Evolutionary conservation across 495 filamentous ascomycete species (phyloP).

Genomic region (Xanthoparmelia taractica): DNA sequence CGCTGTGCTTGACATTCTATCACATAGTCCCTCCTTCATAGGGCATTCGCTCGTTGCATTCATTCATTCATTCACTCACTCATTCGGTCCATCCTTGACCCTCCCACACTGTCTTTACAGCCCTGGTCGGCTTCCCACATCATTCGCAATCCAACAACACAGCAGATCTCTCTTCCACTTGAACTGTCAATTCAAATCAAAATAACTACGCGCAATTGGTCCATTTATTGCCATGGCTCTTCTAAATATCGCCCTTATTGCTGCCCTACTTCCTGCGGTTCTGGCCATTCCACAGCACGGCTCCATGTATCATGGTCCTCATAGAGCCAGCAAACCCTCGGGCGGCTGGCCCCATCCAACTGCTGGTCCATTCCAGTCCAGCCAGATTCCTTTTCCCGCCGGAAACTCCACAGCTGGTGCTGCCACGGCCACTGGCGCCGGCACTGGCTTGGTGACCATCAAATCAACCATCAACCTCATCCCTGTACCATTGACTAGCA

Average conservation of each 20-base stretch:
- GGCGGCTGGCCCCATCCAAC: constrained; percentile 10
- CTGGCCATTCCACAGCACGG: constrained; percentile 24
- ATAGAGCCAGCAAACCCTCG: constrained; percentile 1
- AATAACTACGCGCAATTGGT: constrained; percentile 6
- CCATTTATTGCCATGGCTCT: constrained; percentile 20
- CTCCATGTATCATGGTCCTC: constrained; percentile 8
- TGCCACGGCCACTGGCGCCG: constrained; percentile 9
- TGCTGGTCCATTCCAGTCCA: constrained; percentile 9
- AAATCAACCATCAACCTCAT: constrained; percentile 20
- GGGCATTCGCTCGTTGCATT: constrained; percentile 31
- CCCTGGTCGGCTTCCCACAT: constrained; percentile 27
- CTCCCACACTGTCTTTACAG: constrained; percentile 22
- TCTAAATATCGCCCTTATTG: constrained; percentile 21
- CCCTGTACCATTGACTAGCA: constrained; percentile 11
- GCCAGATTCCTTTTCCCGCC: constrained; percentile 10
- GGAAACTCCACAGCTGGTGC: constrained; percentile 12
- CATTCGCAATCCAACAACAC: constrained; percentile 6
- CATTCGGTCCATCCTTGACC: constrained; percentile 21
- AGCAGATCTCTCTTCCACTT: not conserved
- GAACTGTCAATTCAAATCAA: not conserved
- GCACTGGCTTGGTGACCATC: constrained; percentile 16
- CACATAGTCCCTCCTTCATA: constrained; percentile 24
- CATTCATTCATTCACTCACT: constrained; percentile 15
- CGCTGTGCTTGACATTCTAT: constrained; percentile 17
- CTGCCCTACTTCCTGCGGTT: constrained; percentile 22